These are phyloP conservation scores for Brassica nigra DNA, from an alignment of 345 rosid genomes.

Conservation along the genomic window DNA sequence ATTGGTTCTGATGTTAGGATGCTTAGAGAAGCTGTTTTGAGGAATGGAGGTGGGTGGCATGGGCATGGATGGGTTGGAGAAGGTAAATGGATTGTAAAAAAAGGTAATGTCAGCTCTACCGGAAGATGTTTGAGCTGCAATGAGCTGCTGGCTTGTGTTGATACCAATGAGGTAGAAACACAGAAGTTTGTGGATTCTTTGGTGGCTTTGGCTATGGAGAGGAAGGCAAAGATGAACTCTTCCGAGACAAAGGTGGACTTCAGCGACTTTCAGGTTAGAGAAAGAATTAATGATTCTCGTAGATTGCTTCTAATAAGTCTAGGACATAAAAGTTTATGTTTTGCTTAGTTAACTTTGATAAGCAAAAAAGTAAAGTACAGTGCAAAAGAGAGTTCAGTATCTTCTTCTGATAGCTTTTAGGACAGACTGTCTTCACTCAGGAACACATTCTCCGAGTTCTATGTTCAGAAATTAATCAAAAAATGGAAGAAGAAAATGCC, in stretches of 20 bases:
- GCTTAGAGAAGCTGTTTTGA: constrained; percentile 50
- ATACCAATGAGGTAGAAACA: constrained; percentile 65
- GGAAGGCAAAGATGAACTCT: constrained; percentile 65
- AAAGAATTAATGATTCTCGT: not conserved
- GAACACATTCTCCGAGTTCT: not conserved
- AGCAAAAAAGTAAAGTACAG: not conserved
- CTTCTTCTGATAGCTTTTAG: not conserved
- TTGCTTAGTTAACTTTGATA: not conserved
- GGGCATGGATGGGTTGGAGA: constrained; percentile 86
- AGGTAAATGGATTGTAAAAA: constrained; percentile 65
- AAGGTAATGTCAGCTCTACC: constrained; percentile 47
- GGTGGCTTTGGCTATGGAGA: constrained; percentile 75
- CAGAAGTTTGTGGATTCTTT: constrained; percentile 64
- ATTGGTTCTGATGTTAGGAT: constrained; percentile 36
- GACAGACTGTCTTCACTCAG: not conserved
- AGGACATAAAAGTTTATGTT: not conserved
- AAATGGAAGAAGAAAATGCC: not conserved
- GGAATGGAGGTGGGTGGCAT: constrained; percentile 92
- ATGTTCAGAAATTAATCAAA: not conserved
- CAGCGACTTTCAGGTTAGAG: constrained; percentile 71
- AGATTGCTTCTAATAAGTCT: not conserved
- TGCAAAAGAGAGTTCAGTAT: not conserved
- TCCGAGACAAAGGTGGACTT: constrained; percentile 60
- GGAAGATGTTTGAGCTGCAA: constrained; percentile 70
- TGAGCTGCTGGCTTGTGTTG: constrained; percentile 65